These are phyloP conservation scores for Drosera capensis DNA, from an alignment of 148 eudicot genomes.

Conservation along the genomic window DNA sequence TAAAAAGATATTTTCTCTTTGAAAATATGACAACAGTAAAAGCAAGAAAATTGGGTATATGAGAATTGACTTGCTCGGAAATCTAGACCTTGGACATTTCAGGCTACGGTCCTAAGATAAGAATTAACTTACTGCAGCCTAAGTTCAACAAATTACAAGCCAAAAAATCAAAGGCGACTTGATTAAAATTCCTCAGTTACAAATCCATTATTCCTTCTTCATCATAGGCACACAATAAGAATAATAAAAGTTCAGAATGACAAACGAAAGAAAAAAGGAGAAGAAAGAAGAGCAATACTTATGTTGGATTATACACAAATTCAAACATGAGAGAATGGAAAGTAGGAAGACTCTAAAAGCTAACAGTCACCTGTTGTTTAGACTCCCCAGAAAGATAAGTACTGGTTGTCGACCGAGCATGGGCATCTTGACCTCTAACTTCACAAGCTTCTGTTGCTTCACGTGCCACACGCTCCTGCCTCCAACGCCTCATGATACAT, in stretches of 20 bases:
- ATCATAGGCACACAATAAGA: no score
- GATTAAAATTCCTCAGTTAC: no score
- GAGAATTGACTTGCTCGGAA: no score
- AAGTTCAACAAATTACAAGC: no score
- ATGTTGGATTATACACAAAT: neutral
- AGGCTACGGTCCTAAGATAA: no score
- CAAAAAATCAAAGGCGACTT: no score
- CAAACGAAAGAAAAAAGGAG: neutral
- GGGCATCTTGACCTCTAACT: conserved; percentile 24
- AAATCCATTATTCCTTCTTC: no score
- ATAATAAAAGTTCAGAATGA: neutral
- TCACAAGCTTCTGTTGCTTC: conserved; percentile 59
- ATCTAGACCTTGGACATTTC: no score
- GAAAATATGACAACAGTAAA: no score
- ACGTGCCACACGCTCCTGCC: conserved; percentile 72
- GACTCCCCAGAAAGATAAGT: conserved; percentile 25
- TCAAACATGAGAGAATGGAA: neutral
- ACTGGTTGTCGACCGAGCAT: conserved; percentile 27
- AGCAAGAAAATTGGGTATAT: no score
- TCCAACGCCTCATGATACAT: conserved; percentile 90
- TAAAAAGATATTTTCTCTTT: no score
- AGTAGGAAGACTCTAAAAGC: neutral
- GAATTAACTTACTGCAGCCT: no score
- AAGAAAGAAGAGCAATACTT: neutral
- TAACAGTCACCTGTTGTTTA: conserved; percentile 40